Percentiles rank a stretch among this genome's conserved stretches.
These are phyloP conservation scores for Fomitopsis pinicola DNA, from an alignment of 1,284 basidiomycete genomes.

Conservation along the genomic window DNA sequence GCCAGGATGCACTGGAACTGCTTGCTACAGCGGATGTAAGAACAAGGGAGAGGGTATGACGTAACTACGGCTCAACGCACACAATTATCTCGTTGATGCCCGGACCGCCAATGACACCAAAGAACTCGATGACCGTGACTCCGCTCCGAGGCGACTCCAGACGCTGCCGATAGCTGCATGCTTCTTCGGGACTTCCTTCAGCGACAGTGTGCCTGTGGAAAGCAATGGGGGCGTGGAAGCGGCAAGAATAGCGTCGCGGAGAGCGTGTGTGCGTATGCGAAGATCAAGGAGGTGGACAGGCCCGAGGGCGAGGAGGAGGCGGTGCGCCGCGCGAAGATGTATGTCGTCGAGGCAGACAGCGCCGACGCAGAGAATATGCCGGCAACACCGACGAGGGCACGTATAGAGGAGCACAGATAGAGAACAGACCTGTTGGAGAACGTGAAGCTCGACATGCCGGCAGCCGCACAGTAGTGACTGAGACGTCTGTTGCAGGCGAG, in stretches of 20 bases:
- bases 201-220: constrained; percentile 89
- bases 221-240: no score
- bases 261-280: no score
- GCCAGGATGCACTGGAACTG: no score
- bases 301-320: constrained; percentile 52
- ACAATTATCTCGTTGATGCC: constrained; percentile 94
- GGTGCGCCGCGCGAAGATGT: constrained; percentile 51
- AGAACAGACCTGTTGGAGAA: no score
- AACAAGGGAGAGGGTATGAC: neutral
- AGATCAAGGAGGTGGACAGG: constrained; percentile 51
- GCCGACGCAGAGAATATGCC: no score
- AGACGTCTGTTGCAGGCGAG: no score
- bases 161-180: constrained; percentile 98
- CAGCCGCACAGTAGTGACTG: no score
- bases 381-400: constrained; percentile 25
- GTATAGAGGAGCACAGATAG: no score
- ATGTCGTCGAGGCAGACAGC: no score
- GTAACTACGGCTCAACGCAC: constrained; percentile 41
- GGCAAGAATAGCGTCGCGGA: no score
- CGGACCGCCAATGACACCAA: constrained; percentile 83
- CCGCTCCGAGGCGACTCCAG: constrained; percentile 94
- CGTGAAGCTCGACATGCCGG: no score
- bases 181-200: constrained; percentile 94
- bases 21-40: constrained; percentile 26
- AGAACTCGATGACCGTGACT: constrained; percentile 96